These are phyloP conservation scores for Botrytis pseudocinerea DNA, from an alignment of 2,329 filamentous ascomycete genomes.

Conservation along the genomic window DNA sequence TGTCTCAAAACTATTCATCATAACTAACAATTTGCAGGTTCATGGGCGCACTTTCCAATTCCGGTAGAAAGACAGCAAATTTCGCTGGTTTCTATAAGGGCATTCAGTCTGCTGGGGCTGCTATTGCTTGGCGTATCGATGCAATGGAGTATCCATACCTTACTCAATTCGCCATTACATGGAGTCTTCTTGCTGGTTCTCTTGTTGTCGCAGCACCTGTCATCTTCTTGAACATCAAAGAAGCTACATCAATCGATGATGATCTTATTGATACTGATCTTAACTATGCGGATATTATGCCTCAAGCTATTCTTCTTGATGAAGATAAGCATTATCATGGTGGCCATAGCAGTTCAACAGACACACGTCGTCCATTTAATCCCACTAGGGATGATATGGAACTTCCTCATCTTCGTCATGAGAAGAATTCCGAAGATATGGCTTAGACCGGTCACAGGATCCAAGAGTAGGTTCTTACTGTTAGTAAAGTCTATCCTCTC, in stretches of 20 bases:
- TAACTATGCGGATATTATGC: slow-evolving; percentile 67
- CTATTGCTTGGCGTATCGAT: slow-evolving; percentile 71
- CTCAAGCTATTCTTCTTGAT: slow-evolving; percentile 11
- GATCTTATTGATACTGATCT: slow-evolving; percentile 84
- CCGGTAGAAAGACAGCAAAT: slow-evolving; percentile 84
- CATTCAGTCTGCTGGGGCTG: slow-evolving; percentile 79
- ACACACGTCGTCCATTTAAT: neutral
- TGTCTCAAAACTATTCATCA: slow-evolving; percentile 52
- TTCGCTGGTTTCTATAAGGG: slow-evolving; percentile 86
- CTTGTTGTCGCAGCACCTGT: slow-evolving; percentile 75
- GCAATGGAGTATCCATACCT: slow-evolving; percentile 61
- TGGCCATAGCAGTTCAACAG: neutral
- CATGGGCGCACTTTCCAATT: slow-evolving; percentile 90
- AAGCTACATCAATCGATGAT: slow-evolving; percentile 73
- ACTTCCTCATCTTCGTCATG: neutral
- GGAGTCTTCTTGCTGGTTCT: slow-evolving; percentile 72
- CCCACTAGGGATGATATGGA: slow-evolving; percentile 4
- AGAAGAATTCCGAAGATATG: neutral
- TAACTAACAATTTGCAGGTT: slow-evolving; percentile 54
- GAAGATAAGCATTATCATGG: neutral
- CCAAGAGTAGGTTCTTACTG: neutral
- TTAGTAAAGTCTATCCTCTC: neutral
- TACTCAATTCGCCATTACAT: slow-evolving; percentile 70
- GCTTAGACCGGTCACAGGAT: neutral
- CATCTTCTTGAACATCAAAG: slow-evolving; percentile 73